Evolutionary conservation across 768 basidiomycete species (phyloP).

Genomic region (Cystobasidiopsis lactophilus): DNA sequence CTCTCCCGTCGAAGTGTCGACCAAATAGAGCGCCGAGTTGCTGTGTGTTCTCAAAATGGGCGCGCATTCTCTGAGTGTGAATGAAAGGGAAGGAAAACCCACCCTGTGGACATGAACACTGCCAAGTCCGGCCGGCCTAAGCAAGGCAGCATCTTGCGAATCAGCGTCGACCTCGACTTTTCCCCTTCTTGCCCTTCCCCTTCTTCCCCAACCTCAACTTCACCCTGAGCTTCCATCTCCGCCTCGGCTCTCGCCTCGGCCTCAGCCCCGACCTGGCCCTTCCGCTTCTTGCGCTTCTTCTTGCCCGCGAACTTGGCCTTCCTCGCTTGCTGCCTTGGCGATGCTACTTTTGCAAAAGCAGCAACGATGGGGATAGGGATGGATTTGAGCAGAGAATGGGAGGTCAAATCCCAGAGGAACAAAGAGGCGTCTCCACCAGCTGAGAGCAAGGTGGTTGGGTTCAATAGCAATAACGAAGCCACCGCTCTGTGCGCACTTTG

Average conservation of each 20-base stretch:
- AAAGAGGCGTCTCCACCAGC: slow-evolving; percentile 67
- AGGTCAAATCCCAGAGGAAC: slow-evolving; percentile 60
- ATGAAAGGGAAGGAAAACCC: neutral
- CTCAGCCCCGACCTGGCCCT: slow-evolving; percentile 2
- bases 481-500: slow-evolving; percentile 14
- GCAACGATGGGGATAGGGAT: slow-evolving; percentile 8
- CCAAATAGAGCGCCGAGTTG: neutral
- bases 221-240: neutral
- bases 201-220: neutral
- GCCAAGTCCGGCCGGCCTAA: neutral
- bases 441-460: slow-evolving; percentile 36
- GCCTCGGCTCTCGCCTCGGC: neutral
- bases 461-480: slow-evolving; percentile 7
- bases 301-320: slow-evolving; percentile 1
- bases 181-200: too few relatives aligned
- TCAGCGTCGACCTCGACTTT: slow-evolving; percentile 7
- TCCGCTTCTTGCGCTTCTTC: slow-evolving; percentile 10
- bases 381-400: slow-evolving; percentile 7
- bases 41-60: neutral
- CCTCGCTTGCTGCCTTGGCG: neutral
- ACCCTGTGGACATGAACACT: slow-evolving; percentile 2
- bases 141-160: slow-evolving; percentile 3
- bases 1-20: neutral
- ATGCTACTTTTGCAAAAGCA: neutral
- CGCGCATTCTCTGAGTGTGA: neutral